Percentiles rank a stretch among this genome's conserved stretches.
These are phyloP conservation scores for Hylodesmum podocarpum DNA, from an alignment of 306 rosid species.

Conservation along the genomic window DNA sequence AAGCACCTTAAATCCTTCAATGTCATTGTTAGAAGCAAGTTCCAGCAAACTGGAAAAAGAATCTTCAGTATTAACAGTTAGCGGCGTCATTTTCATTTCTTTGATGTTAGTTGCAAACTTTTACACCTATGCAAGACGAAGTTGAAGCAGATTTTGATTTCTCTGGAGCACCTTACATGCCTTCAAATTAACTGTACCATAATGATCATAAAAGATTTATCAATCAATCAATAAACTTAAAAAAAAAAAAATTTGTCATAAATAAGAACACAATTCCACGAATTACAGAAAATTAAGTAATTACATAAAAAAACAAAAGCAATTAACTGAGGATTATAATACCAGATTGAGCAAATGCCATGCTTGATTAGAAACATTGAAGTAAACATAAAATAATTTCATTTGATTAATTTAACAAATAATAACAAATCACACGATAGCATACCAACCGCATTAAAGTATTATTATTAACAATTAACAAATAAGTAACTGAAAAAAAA, in stretches of 20 bases:
- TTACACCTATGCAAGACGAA: slow-evolving; percentile 27
- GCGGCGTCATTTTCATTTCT: slow-evolving; percentile 62
- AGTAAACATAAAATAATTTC: neutral
- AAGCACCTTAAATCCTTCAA: slow-evolving; percentile 50
- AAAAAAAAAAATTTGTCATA: neutral
- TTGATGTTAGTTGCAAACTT: slow-evolving; percentile 36
- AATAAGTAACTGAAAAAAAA: neutral
- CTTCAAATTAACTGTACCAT: slow-evolving; percentile 42
- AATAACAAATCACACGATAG: neutral
- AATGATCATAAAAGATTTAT: neutral
- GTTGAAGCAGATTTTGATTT: slow-evolving; percentile 43
- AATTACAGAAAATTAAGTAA: neutral
- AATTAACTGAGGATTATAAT: neutral
- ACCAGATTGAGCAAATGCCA: neutral
- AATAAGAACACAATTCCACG: neutral
- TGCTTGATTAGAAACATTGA: neutral
- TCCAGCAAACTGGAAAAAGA: slow-evolving; percentile 66
- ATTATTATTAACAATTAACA: neutral
- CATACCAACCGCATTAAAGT: neutral
- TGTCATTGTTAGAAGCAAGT: slow-evolving; percentile 76
- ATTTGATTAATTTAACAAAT: neutral
- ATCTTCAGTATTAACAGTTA: slow-evolving; percentile 53
- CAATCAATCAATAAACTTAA: neutral
- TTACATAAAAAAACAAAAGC: too few species aligned
- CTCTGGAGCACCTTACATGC: slow-evolving; percentile 59